Evolutionary conservation across 2,329 filamentous ascomycete genomes (phyloP), one percentile per base, ranked within the genome.

Genomic region (Cucurbitaria berberidis): DNA sequence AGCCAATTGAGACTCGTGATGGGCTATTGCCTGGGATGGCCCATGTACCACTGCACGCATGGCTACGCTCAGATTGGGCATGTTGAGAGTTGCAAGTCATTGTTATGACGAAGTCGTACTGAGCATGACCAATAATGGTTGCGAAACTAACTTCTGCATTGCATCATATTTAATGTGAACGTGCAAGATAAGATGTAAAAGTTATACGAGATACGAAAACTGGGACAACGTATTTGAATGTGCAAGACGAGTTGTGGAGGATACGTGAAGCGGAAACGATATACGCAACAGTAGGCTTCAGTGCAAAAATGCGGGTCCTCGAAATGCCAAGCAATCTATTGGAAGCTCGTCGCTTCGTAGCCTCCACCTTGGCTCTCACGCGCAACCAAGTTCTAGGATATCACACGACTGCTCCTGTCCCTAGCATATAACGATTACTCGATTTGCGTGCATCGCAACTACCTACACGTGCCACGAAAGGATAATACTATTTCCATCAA

Each of bases 301-400:
- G 5, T 9, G 16, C 10, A 5, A 11, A 22, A 39, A 24, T 15
- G 36, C 36, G 36, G 47, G 35, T 42, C 40, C 3, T 35, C n/a
- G 5, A 34, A 24, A 34, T 36, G 56, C 59, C 59, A 59, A 61
- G 59, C 27, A 44, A 51, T 38, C 13, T 29, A 2, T 2, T 42
- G 40, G 52, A 60, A 50, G 47, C 45, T 56, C 51, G 30, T 51
- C 48, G 52, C 43, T 54, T 55, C 48, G 21, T 27, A 41, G 16
- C 58, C 53, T 48, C 46, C n/a, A n/a, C n/a, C n/a, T n/a, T n/a
- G n/a, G n/a, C n/a, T n/a, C n/a, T 27, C 26, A 36, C 19, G 22
- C 22, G 18, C 40, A 30, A 26, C 15, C 16, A 22, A 22, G 18
- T 18, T 13, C 35, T 10, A 21, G 3, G 2, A 9, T 21, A 39